A percentile compares a stretch with the other conserved stretches of the same genome.
Evolutionary conservation across 1,284 basidiomycete species (phyloP).

Genomic region (Cryptococcus jaspeensis): DNA sequence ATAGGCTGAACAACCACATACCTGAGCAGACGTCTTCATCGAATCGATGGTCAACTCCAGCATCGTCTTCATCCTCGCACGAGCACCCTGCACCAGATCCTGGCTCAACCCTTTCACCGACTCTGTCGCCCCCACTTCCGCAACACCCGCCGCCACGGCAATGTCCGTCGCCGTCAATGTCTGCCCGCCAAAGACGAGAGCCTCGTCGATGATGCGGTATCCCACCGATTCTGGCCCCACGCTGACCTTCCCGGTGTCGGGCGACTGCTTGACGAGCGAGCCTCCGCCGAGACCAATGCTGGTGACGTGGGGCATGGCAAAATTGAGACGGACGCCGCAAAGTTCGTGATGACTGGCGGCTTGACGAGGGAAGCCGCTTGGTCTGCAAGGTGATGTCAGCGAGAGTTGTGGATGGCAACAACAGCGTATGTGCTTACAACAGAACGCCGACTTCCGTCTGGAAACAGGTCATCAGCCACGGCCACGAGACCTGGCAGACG

Average conservation of each 20-base stretch:
- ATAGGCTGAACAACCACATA: too few species aligned
- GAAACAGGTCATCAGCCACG: slow-evolving; percentile 8
- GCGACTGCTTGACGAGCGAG: slow-evolving; percentile 25
- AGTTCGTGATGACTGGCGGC: slow-evolving; percentile 31
- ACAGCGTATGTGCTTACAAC: slow-evolving; percentile 31
- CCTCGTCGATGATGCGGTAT: slow-evolving; percentile 56
- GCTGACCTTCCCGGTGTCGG: slow-evolving; percentile 42
- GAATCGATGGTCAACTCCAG: slow-evolving; percentile 57
- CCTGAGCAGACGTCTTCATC: slow-evolving; percentile 60
- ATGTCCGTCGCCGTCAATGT: slow-evolving; percentile 60
- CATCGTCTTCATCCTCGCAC: slow-evolving; percentile 55
- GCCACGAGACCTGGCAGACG: background rate
- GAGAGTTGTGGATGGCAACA: slow-evolving; percentile 54
- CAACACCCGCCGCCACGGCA: slow-evolving; percentile 51
- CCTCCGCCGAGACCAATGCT: slow-evolving; percentile 42
- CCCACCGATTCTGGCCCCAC: slow-evolving; percentile 63
- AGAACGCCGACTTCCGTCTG: slow-evolving; percentile 27
- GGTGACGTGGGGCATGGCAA: slow-evolving; percentile 37
- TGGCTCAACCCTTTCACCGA: slow-evolving; percentile 45
- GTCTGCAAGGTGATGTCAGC: slow-evolving; percentile 47
- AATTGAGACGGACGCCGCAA: slow-evolving; percentile 38
- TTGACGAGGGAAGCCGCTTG: slow-evolving; percentile 42
- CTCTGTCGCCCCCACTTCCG: slow-evolving; percentile 50
- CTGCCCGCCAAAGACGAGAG: slow-evolving; percentile 57
- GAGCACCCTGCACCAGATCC: slow-evolving; percentile 42